Conservation (phyloP, 192 early-diverging fungal species). For the Pilaira anomala region DNA sequence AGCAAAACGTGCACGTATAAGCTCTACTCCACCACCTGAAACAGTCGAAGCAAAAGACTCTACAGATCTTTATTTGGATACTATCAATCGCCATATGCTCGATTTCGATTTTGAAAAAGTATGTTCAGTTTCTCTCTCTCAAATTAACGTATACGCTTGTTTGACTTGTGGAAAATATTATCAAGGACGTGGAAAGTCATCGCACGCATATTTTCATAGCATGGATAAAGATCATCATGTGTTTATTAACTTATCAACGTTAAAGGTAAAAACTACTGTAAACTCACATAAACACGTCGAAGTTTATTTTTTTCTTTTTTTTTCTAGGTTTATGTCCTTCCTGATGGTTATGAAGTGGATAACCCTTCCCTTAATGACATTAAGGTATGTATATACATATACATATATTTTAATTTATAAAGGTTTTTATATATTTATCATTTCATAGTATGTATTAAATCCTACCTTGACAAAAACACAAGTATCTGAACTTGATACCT, state of each 20-base stretch:
- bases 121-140: slow-evolving; percentile 91
- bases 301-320: neutral
- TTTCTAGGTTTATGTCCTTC: slow-evolving; percentile 80
- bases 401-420: neutral
- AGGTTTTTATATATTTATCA: neutral
- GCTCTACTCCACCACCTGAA: neutral
- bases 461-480: slow-evolving; percentile 73
- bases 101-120: slow-evolving; percentile 99
- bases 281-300: neutral
- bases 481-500: slow-evolving; percentile 67
- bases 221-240: slow-evolving; percentile 95
- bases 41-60: slow-evolving; percentile 14
- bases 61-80: slow-evolving; percentile 71
- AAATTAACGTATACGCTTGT: slow-evolving; percentile 94
- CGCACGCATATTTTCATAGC: slow-evolving; percentile 96
- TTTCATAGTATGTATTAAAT: slow-evolving; percentile 70
- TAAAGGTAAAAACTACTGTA: slow-evolving; percentile 46
- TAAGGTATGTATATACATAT: slow-evolving; percentile 51
- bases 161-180: slow-evolving; percentile 95
- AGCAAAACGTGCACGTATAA: slow-evolving; percentile 20
- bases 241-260: slow-evolving; percentile 86
- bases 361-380: slow-evolving; percentile 90
- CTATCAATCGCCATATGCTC: slow-evolving; percentile 78
- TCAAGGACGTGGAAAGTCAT: slow-evolving; percentile 85
- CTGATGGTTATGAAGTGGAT: slow-evolving; percentile 89